Evolutionary conservation across 768 basidiomycete species (phyloP).

Genomic region (Nevesoporus exiguus): DNA sequence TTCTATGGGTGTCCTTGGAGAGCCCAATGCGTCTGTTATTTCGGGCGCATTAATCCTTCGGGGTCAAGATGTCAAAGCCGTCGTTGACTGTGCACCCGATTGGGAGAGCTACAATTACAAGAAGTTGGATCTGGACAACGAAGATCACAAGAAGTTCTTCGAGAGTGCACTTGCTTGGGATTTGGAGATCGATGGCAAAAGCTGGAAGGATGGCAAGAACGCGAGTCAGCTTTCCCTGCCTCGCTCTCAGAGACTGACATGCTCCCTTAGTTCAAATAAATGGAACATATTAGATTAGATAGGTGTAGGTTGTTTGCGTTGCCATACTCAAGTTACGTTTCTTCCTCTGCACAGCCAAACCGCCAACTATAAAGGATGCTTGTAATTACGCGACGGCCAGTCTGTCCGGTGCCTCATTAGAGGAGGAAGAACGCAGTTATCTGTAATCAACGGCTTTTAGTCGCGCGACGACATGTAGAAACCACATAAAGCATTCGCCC

Average conservation of each 20-base stretch:
- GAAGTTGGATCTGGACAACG: conserved; percentile 70
- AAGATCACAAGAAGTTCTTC: conserved; percentile 83
- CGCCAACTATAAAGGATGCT: not conserved
- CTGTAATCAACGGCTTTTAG: not conserved
- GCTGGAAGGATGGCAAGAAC: conserved; percentile 89
- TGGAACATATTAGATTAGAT: conserved; percentile 16
- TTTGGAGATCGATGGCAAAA: conserved; percentile 81
- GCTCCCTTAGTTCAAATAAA: conserved; percentile 23
- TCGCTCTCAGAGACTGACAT: not conserved
- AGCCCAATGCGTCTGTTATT: conserved; percentile 73
- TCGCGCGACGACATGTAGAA: too few relatives aligned
- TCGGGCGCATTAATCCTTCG: conserved; percentile 79
- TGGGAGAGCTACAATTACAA: conserved; percentile 86
- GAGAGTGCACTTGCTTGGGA: conserved; percentile 95
- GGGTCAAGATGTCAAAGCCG: conserved; percentile 68
- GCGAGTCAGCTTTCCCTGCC: conserved; percentile 45
- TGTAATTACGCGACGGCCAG: not conserved
- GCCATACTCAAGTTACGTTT: conserved; percentile 7
- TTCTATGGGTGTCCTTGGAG: conserved; percentile 87
- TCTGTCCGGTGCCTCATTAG: not conserved
- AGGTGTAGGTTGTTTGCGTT: conserved; percentile 21
- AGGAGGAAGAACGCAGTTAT: not conserved
- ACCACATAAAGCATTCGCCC: too few relatives aligned
- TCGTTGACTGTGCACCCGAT: conserved; percentile 82
- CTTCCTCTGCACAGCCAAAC: not conserved